A percentile compares a stretch with the other conserved stretches of the same genome.
Evolutionary conservation across 2,329 filamentous ascomycete genomes (phyloP).

Genomic region (Arthrobotrys sphaeroides): DNA sequence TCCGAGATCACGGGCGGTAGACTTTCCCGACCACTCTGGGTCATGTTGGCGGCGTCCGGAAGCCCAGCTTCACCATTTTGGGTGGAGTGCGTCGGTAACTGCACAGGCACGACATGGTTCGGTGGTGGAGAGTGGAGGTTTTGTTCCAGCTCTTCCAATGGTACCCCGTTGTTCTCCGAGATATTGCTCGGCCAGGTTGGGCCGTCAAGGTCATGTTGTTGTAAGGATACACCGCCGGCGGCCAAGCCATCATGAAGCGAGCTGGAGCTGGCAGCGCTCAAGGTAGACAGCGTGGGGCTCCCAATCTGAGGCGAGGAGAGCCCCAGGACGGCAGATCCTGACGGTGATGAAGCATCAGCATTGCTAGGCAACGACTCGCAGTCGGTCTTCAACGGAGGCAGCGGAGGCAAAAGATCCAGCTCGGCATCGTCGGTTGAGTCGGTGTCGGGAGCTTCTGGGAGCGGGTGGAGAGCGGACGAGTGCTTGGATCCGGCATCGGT

Average conservation of each 20-base stretch:
- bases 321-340: constrained; percentile 1
- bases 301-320: constrained; percentile 27
- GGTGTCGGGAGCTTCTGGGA: constrained; percentile 33
- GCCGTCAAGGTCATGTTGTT: constrained; percentile 2
- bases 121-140: neutral
- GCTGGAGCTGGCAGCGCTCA: constrained; percentile 8
- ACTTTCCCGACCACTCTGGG: neutral
- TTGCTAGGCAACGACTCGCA: constrained; percentile 24
- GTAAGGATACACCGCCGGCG: constrained; percentile 22
- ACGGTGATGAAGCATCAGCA: constrained; percentile 22
- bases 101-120: neutral
- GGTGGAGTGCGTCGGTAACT: neutral
- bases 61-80: neutral
- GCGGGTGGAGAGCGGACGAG: constrained; percentile 11
- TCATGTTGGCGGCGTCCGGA: constrained; percentile 7
- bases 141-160: constrained; percentile 1
- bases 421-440: constrained; percentile 9
- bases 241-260: constrained; percentile 1
- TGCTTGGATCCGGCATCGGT: constrained; percentile 18
- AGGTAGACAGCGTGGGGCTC: constrained; percentile 19
- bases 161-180: neutral
- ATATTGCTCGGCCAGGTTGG: neutral
- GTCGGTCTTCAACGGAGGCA: constrained; percentile 35
- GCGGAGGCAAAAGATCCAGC: constrained; percentile 24
- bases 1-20: neutral